phyloP scores from a whole-genome alignment of 2,329 filamentous ascomycete species.

The Fusarium cicatricum region DNA sequence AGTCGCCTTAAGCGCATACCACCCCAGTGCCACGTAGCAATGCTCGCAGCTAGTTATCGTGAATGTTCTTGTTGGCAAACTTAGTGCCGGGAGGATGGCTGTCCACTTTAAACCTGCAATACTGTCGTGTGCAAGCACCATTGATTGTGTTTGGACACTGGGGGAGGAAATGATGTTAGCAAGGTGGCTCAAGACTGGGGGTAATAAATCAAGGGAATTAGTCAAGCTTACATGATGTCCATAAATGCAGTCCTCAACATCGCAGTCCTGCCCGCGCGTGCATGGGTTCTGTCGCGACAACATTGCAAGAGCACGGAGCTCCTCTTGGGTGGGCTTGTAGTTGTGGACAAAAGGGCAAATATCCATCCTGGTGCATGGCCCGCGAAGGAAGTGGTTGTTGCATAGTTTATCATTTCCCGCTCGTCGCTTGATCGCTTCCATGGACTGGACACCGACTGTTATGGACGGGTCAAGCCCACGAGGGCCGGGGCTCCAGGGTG shows the following conservation, averaged over 20 bases:
- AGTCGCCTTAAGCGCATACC: neutral
- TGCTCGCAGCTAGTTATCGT: slow-evolving; percentile 41
- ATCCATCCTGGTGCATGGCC: slow-evolving; percentile 63
- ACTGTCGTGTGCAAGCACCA: slow-evolving; percentile 60
- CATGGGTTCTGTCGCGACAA: slow-evolving; percentile 67
- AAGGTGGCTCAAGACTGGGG: neutral
- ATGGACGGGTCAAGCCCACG: slow-evolving; percentile 65
- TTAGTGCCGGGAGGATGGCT: slow-evolving; percentile 67
- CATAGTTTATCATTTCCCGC: slow-evolving; percentile 65
- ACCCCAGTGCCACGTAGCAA: neutral
- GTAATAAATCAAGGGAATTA: neutral
- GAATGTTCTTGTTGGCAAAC: slow-evolving; percentile 51
- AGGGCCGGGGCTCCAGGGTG: slow-evolving; percentile 60
- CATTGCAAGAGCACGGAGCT: slow-evolving; percentile 64
- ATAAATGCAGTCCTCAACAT: slow-evolving; percentile 66
- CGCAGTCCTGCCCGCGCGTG: slow-evolving; percentile 64
- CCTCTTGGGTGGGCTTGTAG: slow-evolving; percentile 61
- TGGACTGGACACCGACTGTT: slow-evolving; percentile 53
- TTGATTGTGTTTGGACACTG: slow-evolving; percentile 64
- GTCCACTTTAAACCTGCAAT: slow-evolving; percentile 62
- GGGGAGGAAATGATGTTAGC: slow-evolving; percentile 4
- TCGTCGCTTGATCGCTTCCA: slow-evolving; percentile 65
- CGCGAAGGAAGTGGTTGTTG: slow-evolving; percentile 69
- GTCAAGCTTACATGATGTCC: slow-evolving; percentile 64
- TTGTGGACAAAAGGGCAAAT: slow-evolving; percentile 66